Base-by-base conservation (phyloP, 2,329 filamentous ascomycete genomes). In the Pseudonectria buxi region DNA sequence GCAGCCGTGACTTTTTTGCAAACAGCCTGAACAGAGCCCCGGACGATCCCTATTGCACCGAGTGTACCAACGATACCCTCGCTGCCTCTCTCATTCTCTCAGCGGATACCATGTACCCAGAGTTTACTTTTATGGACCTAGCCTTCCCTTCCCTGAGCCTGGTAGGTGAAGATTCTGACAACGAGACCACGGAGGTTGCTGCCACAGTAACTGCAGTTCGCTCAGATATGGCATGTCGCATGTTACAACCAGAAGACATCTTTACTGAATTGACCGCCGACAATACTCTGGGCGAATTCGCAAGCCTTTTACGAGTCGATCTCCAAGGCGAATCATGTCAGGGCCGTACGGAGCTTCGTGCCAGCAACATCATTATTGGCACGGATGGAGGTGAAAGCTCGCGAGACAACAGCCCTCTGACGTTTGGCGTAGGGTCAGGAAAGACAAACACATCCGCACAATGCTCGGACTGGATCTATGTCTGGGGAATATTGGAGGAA, bases 71-170 rank as follows among this genome's bases (percentile, higher is more conserved):
- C n/a, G 60, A 60, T 13, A 57, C 54, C 0, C 40, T 54, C 3
- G 41, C 56, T 6, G 53, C 61, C 1, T 58, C 61, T 0, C 41
- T 66, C 3, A 55, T 65, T 3, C 51, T 66, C 2, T 44, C 51
- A 1, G 55, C 48, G 3, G 59, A 62, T 28, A 41, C 60, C 1
- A 50, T 56, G 0, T 65, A 59, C 14, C 61, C 64, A 0, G 31
- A 34, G 0, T 65, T 61, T 29, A 66, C 63, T 0, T 64, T 55
- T 39, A 53, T 57, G 10, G 40, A 54, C 36, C 46, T 52, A 26
- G 52, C 48, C 24, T 44, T 61, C 15, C 57, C 55, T 6, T 40
- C 38, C 2, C 24, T 59, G 3, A 34, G 36, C 9, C 11, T 53
- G 13, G 39, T 39, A 11, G 47, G 52, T 16, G 26, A 38, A 22